phyloP scores from a whole-genome alignment of 257 asterid genomes.

The Voacanga thouarsii region DNA sequence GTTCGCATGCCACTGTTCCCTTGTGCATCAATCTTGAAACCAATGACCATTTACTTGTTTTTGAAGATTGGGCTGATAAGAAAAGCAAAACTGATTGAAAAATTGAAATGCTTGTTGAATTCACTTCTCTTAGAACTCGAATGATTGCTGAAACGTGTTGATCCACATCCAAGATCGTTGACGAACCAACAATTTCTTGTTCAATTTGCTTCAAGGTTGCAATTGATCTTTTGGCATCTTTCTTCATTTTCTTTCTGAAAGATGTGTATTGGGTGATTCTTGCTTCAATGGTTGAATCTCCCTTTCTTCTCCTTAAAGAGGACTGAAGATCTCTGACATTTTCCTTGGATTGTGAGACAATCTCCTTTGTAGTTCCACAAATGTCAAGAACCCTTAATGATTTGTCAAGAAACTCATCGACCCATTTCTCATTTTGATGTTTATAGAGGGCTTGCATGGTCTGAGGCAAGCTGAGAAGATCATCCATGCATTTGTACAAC shows the following conservation, averaged over 20 bases:
- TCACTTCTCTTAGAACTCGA: constrained; percentile 22
- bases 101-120: constrained; percentile 14
- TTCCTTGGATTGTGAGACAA: constrained; percentile 17
- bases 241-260: constrained; percentile 24
- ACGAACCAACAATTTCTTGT: constrained; percentile 5
- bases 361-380: constrained; percentile 25
- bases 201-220: constrained; percentile 20
- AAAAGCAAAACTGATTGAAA: constrained; percentile 21
- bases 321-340: constrained; percentile 29
- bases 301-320: constrained; percentile 28
- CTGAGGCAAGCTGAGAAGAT: constrained; percentile 30
- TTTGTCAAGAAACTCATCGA: constrained; percentile 24
- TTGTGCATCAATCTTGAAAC: constrained; percentile 31
- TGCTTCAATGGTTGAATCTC: constrained; percentile 9
- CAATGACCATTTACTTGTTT: constrained; percentile 34
- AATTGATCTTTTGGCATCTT: constrained; percentile 10
- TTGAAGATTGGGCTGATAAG: constrained; percentile 28
- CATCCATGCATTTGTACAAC: constrained; percentile 23
- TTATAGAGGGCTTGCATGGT: constrained; percentile 22
- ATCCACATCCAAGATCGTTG: constrained; percentile 17
- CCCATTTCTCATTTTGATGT: constrained; percentile 19
- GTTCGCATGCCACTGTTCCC: constrained; percentile 25
- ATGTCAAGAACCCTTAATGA: constrained; percentile 29
- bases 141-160: constrained; percentile 23
- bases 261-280: constrained; percentile 19